Conservation (phyloP, 495 filamentous ascomycete species). For the Tuber borchii region DNA sequence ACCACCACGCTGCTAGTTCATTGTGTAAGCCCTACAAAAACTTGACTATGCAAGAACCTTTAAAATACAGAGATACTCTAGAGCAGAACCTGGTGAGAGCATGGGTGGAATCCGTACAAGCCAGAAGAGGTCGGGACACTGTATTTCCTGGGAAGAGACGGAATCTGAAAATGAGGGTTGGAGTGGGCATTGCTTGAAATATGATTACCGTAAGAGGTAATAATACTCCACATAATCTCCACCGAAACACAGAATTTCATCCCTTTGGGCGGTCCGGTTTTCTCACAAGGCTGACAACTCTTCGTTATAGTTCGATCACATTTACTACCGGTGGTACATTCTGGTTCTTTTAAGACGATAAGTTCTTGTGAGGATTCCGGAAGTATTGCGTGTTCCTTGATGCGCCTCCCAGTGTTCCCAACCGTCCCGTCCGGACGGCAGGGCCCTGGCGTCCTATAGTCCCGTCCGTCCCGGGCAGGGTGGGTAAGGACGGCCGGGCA, state of each 20-base stretch:
- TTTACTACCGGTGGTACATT: background rate
- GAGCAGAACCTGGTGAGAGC: background rate
- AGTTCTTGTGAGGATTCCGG: background rate
- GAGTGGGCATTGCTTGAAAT: background rate
- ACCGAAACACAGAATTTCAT: background rate
- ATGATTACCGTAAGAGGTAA: background rate
- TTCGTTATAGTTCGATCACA: background rate
- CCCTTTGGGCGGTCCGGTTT: background rate
- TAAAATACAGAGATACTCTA: background rate
- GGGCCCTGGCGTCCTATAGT: no score
- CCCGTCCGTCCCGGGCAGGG: no score
- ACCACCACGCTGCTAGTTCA: background rate
- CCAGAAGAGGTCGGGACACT: background rate
- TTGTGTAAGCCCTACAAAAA: background rate
- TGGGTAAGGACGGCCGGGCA: no score
- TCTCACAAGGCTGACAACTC: background rate
- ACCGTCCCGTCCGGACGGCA: no score
- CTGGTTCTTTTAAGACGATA: background rate
- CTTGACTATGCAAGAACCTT: background rate
- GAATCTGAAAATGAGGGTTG: accelerated
- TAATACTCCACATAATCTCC: background rate
- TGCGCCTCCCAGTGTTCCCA: no score
- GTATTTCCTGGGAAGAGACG: background rate
- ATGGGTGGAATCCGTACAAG: background rate
- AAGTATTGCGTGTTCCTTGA: background rate